Evolutionary conservation across 1,284 basidiomycete genomes (phyloP).

Genomic region (Ceratobasidium papillatum): DNA sequence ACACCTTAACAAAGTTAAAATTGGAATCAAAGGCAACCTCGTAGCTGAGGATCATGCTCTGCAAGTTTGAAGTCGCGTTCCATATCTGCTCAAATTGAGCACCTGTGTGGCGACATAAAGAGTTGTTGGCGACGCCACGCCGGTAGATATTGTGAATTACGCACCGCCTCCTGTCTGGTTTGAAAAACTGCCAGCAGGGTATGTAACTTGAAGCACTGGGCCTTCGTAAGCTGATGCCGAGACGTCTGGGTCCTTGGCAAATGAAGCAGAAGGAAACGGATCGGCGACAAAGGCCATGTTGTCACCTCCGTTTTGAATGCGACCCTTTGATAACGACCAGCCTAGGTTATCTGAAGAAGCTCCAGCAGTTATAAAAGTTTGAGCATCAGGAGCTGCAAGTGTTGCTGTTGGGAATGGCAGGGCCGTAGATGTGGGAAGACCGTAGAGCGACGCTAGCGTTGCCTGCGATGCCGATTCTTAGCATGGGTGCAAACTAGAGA

Average conservation of each 20-base stretch:
- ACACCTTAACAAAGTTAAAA: conserved; percentile 62
- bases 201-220: conserved; percentile 70
- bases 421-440: conserved; percentile 67
- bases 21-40: conserved; percentile 71
- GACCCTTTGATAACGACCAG: conserved; percentile 69
- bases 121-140: conserved; percentile 63
- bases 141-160: conserved; percentile 56
- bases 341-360: conserved; percentile 49
- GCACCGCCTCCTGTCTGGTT: conserved; percentile 70
- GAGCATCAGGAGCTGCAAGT: conserved; percentile 59
- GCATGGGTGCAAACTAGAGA: neutral
- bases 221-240: conserved; percentile 53
- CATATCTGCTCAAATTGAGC: conserved; percentile 23
- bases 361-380: conserved; percentile 59
- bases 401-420: conserved; percentile 75
- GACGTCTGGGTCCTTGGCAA: conserved; percentile 31
- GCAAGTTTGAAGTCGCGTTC: conserved; percentile 26
- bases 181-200: conserved; percentile 67
- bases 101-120: conserved; percentile 46
- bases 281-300: conserved; percentile 70
- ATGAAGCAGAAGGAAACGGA: conserved; percentile 62
- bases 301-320: conserved; percentile 63
- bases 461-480: neutral
- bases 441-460: conserved; percentile 62
- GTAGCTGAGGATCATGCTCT: conserved; percentile 60